Conservation (phyloP, 331 rosid genomes). For the Quercus phellos region DNA sequence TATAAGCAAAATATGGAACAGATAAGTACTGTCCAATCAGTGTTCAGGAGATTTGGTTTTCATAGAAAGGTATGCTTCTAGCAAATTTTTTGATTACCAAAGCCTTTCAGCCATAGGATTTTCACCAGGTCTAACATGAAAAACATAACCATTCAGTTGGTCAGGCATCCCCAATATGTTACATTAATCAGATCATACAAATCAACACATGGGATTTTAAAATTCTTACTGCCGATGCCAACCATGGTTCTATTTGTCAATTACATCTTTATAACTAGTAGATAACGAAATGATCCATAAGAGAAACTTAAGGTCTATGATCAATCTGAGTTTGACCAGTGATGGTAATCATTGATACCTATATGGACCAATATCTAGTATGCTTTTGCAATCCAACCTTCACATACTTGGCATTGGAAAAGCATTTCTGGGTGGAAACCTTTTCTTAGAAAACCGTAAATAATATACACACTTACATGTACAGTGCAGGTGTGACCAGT, state of each 20-base stretch:
- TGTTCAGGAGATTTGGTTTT: not conserved
- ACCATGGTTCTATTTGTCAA: not conserved
- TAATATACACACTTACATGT: constrained; percentile 57
- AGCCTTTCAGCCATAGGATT: not conserved
- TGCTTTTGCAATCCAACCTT: constrained; percentile 15
- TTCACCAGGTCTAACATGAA: not conserved
- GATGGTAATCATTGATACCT: not conserved
- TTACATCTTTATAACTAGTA: not conserved
- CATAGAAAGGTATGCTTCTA: not conserved
- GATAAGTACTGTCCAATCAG: not conserved
- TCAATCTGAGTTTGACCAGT: not conserved
- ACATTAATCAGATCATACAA: not conserved
- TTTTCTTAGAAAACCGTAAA: constrained; percentile 15
- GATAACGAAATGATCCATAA: not conserved
- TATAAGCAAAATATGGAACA: not conserved
- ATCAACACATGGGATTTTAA: not conserved
- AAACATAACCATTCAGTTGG: constrained; percentile 18
- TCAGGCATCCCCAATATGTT: not conserved
- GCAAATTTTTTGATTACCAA: constrained; percentile 3
- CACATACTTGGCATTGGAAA: constrained; percentile 1
- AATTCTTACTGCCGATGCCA: not conserved
- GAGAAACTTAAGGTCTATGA: not conserved
- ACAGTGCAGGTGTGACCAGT: constrained; percentile 96
- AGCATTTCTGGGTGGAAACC: not conserved
- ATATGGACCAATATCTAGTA: not conserved